These are phyloP conservation scores for Coemansia biformis DNA, from an alignment of 192 early-diverging fungal species.

Conservation along the genomic window DNA sequence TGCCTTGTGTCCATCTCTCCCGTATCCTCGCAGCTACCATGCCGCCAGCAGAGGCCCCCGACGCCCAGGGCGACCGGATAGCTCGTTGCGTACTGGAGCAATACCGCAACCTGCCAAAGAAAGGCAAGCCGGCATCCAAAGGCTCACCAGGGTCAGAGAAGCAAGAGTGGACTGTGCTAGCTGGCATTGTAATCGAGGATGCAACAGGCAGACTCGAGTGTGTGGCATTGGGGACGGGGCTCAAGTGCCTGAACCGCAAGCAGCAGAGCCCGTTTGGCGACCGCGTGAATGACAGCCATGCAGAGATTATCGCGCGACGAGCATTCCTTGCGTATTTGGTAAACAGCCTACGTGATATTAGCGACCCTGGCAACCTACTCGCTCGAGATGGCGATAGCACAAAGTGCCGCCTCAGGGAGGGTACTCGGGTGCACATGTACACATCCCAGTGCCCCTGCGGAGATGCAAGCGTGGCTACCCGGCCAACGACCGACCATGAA, in stretches of 20 bases:
- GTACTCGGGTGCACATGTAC: slow-evolving; percentile 24
- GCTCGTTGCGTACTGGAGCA: slow-evolving; percentile 51
- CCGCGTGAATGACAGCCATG: slow-evolving; percentile 77
- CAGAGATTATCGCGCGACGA: slow-evolving; percentile 80
- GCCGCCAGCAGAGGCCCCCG: too few species aligned
- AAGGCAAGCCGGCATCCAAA: slow-evolving; percentile 63
- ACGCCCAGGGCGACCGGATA: slow-evolving; percentile 42
- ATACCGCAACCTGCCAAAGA: slow-evolving; percentile 61
- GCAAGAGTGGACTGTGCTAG: slow-evolving; percentile 83
- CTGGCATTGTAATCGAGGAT: slow-evolving; percentile 59
- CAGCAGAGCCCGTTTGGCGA: slow-evolving; percentile 60
- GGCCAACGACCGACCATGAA: too few species aligned
- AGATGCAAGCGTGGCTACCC: slow-evolving; percentile 20
- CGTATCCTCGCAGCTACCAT: too few species aligned
- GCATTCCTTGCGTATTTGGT: slow-evolving; percentile 61
- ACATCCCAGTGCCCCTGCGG: slow-evolving; percentile 44
- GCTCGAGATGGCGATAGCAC: too few species aligned
- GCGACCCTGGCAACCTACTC: too few species aligned
- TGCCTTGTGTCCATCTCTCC: too few species aligned
- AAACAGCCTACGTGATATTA: too few species aligned
- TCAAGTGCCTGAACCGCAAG: slow-evolving; percentile 70
- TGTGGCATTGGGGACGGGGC: slow-evolving; percentile 61
- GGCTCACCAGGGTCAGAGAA: slow-evolving; percentile 22
- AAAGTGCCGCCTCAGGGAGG: slow-evolving; percentile 2
- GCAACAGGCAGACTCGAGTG: slow-evolving; percentile 11